Conservation (phyloP, 257 asterid species). For the Cynanchum wilfordii region DNA sequence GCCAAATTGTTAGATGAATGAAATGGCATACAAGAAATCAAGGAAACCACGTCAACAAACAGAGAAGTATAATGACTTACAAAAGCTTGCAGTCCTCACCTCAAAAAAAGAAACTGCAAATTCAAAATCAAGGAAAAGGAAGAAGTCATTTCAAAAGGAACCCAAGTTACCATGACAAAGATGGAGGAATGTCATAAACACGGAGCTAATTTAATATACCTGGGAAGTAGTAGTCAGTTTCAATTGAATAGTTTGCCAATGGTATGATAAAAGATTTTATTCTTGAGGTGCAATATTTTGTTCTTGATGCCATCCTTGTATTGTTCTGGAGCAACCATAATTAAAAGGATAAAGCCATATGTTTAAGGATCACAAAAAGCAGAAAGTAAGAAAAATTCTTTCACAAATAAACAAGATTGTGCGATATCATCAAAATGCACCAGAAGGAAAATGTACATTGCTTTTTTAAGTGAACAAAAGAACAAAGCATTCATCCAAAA, state of each 20-base stretch:
- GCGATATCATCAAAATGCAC: neutral
- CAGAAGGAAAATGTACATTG: neutral
- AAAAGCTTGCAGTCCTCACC: conserved; percentile 48
- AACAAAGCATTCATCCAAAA: too few relatives aligned
- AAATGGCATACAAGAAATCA: neutral
- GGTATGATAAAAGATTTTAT: conserved; percentile 89
- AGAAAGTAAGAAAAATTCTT: neutral
- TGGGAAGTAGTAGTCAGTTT: conserved; percentile 68
- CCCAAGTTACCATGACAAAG: neutral
- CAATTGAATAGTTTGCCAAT: conserved; percentile 71
- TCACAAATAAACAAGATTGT: neutral
- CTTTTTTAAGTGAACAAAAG: neutral
- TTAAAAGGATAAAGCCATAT: neutral
- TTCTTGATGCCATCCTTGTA: conserved; percentile 83
- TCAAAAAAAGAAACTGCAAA: conserved; percentile 87
- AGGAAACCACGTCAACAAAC: neutral
- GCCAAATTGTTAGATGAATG: neutral
- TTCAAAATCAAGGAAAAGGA: neutral
- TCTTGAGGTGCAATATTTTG: conserved; percentile 91
- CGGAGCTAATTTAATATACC: conserved; percentile 34
- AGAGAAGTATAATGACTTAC: conserved; percentile 15
- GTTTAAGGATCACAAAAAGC: neutral
- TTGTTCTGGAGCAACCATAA: conserved; percentile 46
- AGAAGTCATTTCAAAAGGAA: neutral
- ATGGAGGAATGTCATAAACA: neutral